Percentiles rank a stretch among this genome's conserved stretches.
Evolutionary conservation across 768 basidiomycete genomes (phyloP).

Genomic region (Cyathus striatus): DNA sequence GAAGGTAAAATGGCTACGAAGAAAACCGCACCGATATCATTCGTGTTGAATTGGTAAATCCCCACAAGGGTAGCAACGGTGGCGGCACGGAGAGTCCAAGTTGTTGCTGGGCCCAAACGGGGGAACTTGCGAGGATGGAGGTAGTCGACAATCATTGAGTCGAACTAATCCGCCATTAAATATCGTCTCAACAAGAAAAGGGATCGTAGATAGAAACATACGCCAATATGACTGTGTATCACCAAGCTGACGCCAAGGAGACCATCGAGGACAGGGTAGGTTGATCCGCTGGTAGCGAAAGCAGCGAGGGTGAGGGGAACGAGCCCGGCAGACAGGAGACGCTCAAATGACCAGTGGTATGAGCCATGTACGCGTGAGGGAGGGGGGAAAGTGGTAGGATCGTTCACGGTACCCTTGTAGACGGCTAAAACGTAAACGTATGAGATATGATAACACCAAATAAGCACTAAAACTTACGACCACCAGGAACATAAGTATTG

Average conservation of each 20-base stretch:
- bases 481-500: conserved; percentile 56
- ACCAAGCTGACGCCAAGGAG: conserved; percentile 82
- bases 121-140: conserved; percentile 93
- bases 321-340: conserved; percentile 80
- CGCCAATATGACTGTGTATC: conserved; percentile 95
- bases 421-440: conserved; percentile 50
- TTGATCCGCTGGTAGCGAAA: conserved; percentile 69
- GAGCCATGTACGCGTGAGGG: conserved; percentile 82
- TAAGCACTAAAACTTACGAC: conserved; percentile 43
- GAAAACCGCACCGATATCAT: conserved; percentile 95
- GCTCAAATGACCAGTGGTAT: conserved; percentile 92
- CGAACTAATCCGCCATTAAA: conserved; percentile 46
- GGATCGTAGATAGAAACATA: conserved; percentile 29
- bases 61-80: conserved; percentile 85
- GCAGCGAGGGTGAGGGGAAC: conserved; percentile 87
- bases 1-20: conserved; percentile 9
- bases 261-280: conserved; percentile 86
- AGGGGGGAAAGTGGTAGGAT: conserved; percentile 85
- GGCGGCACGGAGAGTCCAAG: conserved; percentile 73
- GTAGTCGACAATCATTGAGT: conserved; percentile 79
- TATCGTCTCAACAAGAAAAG: conserved; percentile 8
- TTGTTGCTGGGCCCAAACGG: conserved; percentile 56
- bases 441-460: not conserved
- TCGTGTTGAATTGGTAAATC: conserved; percentile 97
- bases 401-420: conserved; percentile 90